Evolutionary conservation across 495 filamentous ascomycete genomes (phyloP).

Genomic region (Daldinia childiae): DNA sequence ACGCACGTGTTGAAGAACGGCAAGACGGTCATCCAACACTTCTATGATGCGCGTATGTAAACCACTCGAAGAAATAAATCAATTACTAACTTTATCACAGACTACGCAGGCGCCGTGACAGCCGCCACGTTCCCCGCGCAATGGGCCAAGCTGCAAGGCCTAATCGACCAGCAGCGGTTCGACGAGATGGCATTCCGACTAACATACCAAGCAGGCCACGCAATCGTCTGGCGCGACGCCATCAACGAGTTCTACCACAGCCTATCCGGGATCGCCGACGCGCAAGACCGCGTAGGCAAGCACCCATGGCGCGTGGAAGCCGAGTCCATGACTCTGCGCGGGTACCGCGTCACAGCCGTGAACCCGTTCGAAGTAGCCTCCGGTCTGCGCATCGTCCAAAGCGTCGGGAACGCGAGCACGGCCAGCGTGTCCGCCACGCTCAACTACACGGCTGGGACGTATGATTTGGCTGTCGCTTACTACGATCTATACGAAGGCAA

Average conservation of each 20-base stretch:
- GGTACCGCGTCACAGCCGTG: conserved; percentile 61
- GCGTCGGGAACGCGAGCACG: conserved; percentile 50
- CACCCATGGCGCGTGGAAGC: conserved; percentile 73
- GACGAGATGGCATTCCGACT: conserved; percentile 65
- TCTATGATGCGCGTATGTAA: conserved; percentile 67
- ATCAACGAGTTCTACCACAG: conserved; percentile 69
- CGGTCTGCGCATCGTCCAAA: conserved; percentile 46
- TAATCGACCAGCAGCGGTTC: conserved; percentile 70
- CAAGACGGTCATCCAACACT: conserved; percentile 78
- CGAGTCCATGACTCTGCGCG: conserved; percentile 66
- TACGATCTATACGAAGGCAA: conserved; percentile 68
- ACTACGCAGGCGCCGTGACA: conserved; percentile 69
- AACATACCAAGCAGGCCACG: conserved; percentile 73
- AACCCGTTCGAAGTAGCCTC: conserved; percentile 67
- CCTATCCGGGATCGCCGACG: conserved; percentile 67
- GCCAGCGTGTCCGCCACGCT: conserved; percentile 62
- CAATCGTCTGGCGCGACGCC: conserved; percentile 74
- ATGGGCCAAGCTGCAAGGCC: conserved; percentile 65
- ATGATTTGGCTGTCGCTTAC: conserved; percentile 73
- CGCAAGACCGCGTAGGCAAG: conserved; percentile 61
- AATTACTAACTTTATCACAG: conserved; percentile 8
- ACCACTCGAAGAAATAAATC: background rate
- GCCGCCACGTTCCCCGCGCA: conserved; percentile 65
- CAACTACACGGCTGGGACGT: conserved; percentile 60
- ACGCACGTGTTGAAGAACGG: conserved; percentile 70